Conservation (phyloP, 2,329 filamentous ascomycete species). For the Aspergillus sp. region DNA sequence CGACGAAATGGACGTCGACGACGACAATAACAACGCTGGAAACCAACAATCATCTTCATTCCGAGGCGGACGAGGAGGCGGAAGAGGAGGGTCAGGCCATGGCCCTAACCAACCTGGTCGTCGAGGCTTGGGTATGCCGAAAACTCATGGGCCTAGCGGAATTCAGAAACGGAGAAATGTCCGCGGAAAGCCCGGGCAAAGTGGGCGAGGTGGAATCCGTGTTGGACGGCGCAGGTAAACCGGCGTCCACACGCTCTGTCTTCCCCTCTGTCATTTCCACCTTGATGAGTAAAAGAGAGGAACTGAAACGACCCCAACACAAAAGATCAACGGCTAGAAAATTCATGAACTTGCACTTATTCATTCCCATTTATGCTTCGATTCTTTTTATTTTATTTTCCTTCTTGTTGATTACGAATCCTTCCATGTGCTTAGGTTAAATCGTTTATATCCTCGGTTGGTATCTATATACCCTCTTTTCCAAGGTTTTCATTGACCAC, state of each 20-base stretch:
- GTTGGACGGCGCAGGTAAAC: constrained; percentile 7
- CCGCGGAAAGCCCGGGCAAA: constrained; percentile 6
- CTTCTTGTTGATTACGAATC: neutral
- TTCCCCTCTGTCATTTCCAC: neutral
- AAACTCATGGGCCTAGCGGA: constrained; percentile 26
- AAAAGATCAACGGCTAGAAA: constrained; percentile 3
- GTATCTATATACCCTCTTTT: constrained; percentile 14
- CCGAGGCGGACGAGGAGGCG: neutral
- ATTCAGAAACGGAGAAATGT: constrained; percentile 24
- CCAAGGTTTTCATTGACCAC: neutral
- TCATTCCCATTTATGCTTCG: neutral
- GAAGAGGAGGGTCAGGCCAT: constrained; percentile 1
- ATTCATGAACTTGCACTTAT: constrained; percentile 3
- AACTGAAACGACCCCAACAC: neutral
- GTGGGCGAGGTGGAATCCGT: constrained; percentile 19
- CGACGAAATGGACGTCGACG: constrained; percentile 46
- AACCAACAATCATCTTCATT: constrained; percentile 6
- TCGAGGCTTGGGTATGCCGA: constrained; percentile 29
- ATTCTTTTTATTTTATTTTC: neutral
- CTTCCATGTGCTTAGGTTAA: neutral
- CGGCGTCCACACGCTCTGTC: neutral
- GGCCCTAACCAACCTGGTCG: constrained; percentile 15
- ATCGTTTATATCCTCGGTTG: neutral
- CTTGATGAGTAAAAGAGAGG: neutral
- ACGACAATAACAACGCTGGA: constrained; percentile 18